Evolutionary conservation across 345 rosid genomes (phyloP).

Genomic region (Lumnitzera racemosa): DNA sequence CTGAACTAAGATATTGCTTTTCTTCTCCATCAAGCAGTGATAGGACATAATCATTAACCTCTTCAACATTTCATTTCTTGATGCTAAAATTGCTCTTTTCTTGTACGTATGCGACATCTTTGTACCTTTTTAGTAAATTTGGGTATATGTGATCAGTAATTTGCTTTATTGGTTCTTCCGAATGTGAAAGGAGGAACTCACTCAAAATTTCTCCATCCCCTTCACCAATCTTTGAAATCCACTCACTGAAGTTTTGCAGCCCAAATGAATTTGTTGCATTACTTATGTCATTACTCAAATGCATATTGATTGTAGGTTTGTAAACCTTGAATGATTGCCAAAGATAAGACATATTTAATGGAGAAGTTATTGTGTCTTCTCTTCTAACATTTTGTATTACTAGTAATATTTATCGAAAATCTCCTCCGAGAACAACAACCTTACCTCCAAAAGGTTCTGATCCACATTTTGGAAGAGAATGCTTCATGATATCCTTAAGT

Average conservation of each 20-base stretch:
- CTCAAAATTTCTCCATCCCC: neutral
- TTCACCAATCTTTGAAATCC: neutral
- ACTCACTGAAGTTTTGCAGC: neutral
- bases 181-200: neutral
- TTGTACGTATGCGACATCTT: neutral
- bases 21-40: neutral
- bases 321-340: neutral
- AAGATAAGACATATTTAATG: neutral
- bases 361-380: neutral
- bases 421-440: neutral
- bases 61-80: neutral
- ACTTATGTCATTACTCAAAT: neutral
- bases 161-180: neutral
- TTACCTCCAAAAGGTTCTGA: neutral
- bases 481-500: neutral
- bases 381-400: neutral
- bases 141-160: neutral
- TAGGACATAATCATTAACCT: neutral
- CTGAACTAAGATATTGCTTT: neutral
- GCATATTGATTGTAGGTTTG: neutral
- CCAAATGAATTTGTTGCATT: neutral
- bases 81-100: neutral
- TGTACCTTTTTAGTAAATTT: neutral
- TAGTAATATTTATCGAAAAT: neutral
- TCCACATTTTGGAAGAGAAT: neutral